Evolutionary conservation across 2,329 filamentous ascomycete species (phyloP).

Genomic region (Cercospora zeina): DNA sequence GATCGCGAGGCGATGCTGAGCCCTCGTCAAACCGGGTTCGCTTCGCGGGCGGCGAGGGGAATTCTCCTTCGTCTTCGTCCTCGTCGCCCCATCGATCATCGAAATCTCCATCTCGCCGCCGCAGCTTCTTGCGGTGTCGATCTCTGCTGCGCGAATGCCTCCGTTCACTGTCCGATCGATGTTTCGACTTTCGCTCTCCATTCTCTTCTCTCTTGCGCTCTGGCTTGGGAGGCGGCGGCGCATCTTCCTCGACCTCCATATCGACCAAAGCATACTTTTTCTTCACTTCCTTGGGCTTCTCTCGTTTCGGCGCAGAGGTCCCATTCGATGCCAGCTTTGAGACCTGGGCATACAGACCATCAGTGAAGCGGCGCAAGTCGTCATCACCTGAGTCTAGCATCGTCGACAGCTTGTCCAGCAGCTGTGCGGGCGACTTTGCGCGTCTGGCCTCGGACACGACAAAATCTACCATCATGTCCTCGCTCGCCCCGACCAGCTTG

Average conservation of each 20-base stretch:
- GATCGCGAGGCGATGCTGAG: constrained; percentile 37
- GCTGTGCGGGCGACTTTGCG: constrained; percentile 50
- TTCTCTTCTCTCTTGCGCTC: constrained; percentile 31
- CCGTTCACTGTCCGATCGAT: constrained; percentile 43
- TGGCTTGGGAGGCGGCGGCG: constrained; percentile 26
- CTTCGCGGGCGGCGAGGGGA: constrained; percentile 69
- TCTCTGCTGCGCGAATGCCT: constrained; percentile 39
- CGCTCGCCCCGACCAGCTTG: constrained; percentile 57
- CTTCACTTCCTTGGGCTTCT: constrained; percentile 41
- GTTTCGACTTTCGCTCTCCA: constrained; percentile 41
- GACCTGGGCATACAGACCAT: constrained; percentile 48
- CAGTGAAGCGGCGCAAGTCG: constrained; percentile 52
- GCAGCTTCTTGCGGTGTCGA: constrained; percentile 53
- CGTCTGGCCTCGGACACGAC: constrained; percentile 56
- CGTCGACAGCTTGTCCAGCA: constrained; percentile 54
- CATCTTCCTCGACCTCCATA: constrained; percentile 52
- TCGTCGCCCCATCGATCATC: constrained; percentile 79
- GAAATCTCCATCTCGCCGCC: constrained; percentile 59
- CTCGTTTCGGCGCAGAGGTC: constrained; percentile 21
- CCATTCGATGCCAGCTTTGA: constrained; percentile 34
- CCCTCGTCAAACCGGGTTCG: constrained; percentile 66
- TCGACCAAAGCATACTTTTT: constrained; percentile 58
- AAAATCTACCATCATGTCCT: constrained; percentile 59
- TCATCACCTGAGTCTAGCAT: constrained; percentile 54
- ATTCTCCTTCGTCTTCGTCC: constrained; percentile 56